A percentile compares a stretch with the other conserved stretches of the same genome.
Conservation (phyloP, 1,284 basidiomycete genomes). For the Agroathelia rolfsii region DNA sequence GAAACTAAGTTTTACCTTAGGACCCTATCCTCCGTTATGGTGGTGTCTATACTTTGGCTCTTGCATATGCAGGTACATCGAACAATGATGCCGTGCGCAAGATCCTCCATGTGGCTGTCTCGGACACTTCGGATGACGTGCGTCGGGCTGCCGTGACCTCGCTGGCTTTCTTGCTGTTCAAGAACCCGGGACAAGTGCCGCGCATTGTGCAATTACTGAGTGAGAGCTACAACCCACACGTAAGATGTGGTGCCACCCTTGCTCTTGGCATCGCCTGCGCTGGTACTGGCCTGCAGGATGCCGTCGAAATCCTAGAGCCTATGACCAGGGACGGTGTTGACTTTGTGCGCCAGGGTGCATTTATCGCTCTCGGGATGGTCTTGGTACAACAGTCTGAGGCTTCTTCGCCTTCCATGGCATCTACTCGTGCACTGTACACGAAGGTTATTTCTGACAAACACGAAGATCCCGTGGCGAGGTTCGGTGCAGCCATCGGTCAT, state of each 20-base stretch:
- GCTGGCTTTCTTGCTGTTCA: constrained; percentile 90
- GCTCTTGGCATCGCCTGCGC: constrained; percentile 94
- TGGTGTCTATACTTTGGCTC: constrained; percentile 88
- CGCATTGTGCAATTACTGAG: constrained; percentile 90
- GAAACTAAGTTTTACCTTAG: constrained; percentile 28
- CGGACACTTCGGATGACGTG: constrained; percentile 94
- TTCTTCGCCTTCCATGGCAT: constrained; percentile 70
- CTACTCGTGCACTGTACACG: constrained; percentile 73
- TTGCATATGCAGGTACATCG: constrained; percentile 91
- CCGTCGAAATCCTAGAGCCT: constrained; percentile 89
- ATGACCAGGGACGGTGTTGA: constrained; percentile 96
- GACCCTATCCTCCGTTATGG: constrained; percentile 94
- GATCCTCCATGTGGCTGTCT: constrained; percentile 89
- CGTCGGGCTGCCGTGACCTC: constrained; percentile 90
- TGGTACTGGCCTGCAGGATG: constrained; percentile 92
- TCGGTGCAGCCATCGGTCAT: constrained; percentile 89
- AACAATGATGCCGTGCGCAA: constrained; percentile 88
- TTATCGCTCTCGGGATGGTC: constrained; percentile 90
- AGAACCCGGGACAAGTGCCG: constrained; percentile 89
- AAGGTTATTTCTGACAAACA: constrained; percentile 92
- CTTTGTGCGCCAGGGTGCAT: constrained; percentile 96
- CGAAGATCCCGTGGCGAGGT: constrained; percentile 95
- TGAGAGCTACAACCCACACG: constrained; percentile 98
- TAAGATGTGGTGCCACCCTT: constrained; percentile 90
- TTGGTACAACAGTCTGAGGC: constrained; percentile 92